These are phyloP conservation scores for Paraleonurus japonicus DNA, from an alignment of 257 asterid species.

Conservation along the genomic window DNA sequence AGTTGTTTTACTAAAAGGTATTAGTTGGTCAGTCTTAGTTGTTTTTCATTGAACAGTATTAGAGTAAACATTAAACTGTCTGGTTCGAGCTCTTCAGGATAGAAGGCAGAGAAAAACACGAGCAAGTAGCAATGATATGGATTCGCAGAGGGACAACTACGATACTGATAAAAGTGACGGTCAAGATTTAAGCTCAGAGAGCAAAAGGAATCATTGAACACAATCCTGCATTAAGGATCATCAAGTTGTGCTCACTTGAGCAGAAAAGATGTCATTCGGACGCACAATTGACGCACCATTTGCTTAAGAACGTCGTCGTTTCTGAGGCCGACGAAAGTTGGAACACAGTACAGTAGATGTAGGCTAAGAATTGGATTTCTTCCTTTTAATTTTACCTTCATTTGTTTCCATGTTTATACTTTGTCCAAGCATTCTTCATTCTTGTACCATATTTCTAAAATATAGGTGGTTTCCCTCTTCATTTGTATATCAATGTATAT, in stretches of 20 bases:
- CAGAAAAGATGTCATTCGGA: neutral
- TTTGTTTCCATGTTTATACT: neutral
- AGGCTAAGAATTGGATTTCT: neutral
- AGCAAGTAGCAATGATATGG: slow-evolving; percentile 66
- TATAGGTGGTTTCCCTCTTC: neutral
- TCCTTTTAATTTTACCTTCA: neutral
- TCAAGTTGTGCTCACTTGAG: neutral
- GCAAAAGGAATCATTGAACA: slow-evolving; percentile 24
- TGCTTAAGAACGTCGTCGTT: neutral
- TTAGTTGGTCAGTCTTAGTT: too few relatives aligned
- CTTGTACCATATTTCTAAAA: neutral
- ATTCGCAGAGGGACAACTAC: slow-evolving; percentile 49
- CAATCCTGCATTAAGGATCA: neutral
- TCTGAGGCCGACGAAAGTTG: neutral
- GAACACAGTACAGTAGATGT: neutral
- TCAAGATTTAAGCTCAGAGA: slow-evolving; percentile 51
- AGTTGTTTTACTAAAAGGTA: too few relatives aligned
- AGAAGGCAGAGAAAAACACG: slow-evolving; percentile 76
- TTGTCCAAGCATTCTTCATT: neutral
- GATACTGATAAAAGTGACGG: slow-evolving; percentile 83
- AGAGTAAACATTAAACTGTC: neutral
- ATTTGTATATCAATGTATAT: neutral
- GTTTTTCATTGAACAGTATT: too few relatives aligned
- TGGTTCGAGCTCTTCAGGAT: slow-evolving; percentile 44
- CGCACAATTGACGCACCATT: neutral